Base-by-base conservation (phyloP, 2,329 filamentous ascomycete genomes). In the Xenoacremonium recifei region DNA sequence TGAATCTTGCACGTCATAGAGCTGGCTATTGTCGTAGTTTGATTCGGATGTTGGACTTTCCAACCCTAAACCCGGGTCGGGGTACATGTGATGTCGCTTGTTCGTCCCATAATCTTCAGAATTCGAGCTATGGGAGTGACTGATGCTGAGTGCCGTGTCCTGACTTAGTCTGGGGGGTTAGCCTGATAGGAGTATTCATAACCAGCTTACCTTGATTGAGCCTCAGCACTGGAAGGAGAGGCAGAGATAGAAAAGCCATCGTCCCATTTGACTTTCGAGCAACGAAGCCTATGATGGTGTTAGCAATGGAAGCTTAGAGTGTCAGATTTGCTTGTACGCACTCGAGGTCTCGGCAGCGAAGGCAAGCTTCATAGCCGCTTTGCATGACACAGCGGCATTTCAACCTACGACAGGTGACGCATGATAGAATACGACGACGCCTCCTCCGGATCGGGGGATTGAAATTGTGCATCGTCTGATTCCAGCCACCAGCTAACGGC, bases 371-470 rank as follows among this genome's bases (percentile, higher is more conserved):
- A 5, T 39, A 44, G 19, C 42, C 50, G 19, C 44, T 37, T 4
- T 46, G 25, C 3, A 51, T 21, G 12, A 53, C 50, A 17, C 51
- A 53, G 33, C 51, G 50, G n/a, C 42, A 53, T 31, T 54, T 54
- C 3, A 54, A 39, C 20, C 48, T 29, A 3, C 50, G 45, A 31
- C 50, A 54, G 19, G 50, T 40, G 3, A 44, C 45, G 32, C 51
- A 54, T 2, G 51, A 54, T 12, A 54, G 35, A 4, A 53, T 53
- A 7, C 51, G 47, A 25, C 47, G 50, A n/a, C n/a, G n/a, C n/a
- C n/a, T n/a, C n/a, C n/a, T n/a, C n/a, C n/a, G n/a, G n/a, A n/a
- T n/a, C n/a, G n/a, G n/a, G n/a, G n/a, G n/a, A n/a, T n/a, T n/a
- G n/a, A n/a, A n/a, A n/a, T n/a, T n/a, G n/a, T n/a, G n/a, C n/a